A percentile compares a stretch with the other conserved stretches of the same genome.
phyloP scores from a whole-genome alignment of 805 yeast genomes.

The Starmerella bombicola region DNA sequence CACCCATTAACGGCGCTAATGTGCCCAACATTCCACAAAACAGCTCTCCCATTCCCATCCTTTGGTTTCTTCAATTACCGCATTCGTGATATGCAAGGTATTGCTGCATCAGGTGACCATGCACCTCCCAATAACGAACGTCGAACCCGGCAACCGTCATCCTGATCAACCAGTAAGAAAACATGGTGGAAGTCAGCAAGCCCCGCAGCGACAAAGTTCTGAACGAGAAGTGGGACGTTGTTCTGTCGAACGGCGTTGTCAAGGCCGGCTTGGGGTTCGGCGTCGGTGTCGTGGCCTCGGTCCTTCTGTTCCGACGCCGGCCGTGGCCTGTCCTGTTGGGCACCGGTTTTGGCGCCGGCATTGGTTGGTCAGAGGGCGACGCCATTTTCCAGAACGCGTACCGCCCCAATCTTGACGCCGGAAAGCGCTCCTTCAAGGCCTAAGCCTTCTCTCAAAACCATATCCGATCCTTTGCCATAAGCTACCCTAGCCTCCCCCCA shows the following conservation, averaged over 20 bases:
- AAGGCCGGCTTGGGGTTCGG: slow-evolving; percentile 96
- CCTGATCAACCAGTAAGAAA: neutral
- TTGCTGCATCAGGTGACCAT: no score
- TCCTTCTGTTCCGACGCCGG: slow-evolving; percentile 80
- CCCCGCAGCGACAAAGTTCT: slow-evolving; percentile 24
- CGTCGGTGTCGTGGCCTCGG: slow-evolving; percentile 87
- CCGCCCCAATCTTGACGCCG: slow-evolving; percentile 10
- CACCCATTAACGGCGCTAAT: no score
- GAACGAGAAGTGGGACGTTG: slow-evolving; percentile 70
- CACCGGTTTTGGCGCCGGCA: slow-evolving; percentile 92
- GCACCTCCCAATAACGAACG: no score
- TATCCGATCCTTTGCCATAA: no score
- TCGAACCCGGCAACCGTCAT: no score
- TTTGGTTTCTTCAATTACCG: no score
- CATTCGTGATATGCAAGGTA: no score
- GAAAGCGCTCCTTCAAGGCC: slow-evolving; percentile 17
- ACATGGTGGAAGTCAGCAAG: slow-evolving; percentile 13
- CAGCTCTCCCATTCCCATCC: no score
- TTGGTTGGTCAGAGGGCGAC: slow-evolving; percentile 97
- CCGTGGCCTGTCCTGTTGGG: slow-evolving; percentile 98
- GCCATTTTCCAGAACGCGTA: slow-evolving; percentile 53
- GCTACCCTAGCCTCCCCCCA: no score
- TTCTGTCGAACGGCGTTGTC: slow-evolving; percentile 82
- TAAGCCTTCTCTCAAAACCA: no score
- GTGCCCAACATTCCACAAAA: no score